These are phyloP conservation scores for Sclerospora graminicola DNA, from an alignment of 352 stramenopile genomes.

Conservation along the genomic window DNA sequence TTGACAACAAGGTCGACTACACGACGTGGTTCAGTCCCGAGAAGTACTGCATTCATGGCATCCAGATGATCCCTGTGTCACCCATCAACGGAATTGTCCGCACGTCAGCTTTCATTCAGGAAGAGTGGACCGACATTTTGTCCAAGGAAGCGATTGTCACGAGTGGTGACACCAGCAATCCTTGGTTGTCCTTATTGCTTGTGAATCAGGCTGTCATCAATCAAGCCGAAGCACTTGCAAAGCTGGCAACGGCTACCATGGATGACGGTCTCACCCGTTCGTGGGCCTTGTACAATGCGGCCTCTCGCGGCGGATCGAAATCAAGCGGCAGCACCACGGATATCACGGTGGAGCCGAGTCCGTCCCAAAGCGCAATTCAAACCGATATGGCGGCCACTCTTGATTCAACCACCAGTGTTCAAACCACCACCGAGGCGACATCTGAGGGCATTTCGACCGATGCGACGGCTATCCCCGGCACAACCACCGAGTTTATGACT, in stretches of 20 bases:
- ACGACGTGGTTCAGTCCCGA: conserved; percentile 71
- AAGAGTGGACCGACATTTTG: conserved; percentile 74
- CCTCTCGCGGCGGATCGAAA: conserved; percentile 16
- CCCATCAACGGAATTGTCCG: conserved; percentile 65
- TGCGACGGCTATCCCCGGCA: neutral
- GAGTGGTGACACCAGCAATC: conserved; percentile 31
- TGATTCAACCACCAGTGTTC: neutral
- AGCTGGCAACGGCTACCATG: conserved; percentile 35
- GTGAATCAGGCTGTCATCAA: conserved; percentile 63
- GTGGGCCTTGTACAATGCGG: conserved; percentile 66
- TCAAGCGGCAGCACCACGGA: conserved; percentile 8
- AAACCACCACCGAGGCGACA: neutral
- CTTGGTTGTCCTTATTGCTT: conserved; percentile 63
- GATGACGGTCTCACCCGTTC: conserved; percentile 58
- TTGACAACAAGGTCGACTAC: conserved; percentile 74
- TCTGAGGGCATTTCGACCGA: neutral
- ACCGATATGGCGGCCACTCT: too few species aligned
- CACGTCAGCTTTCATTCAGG: conserved; percentile 43
- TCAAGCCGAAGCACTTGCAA: conserved; percentile 33
- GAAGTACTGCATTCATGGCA: conserved; percentile 71
- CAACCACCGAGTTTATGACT: neutral
- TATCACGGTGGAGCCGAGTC: conserved; percentile 6
- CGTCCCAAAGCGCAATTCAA: too few species aligned
- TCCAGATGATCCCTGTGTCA: conserved; percentile 72
- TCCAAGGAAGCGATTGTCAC: conserved; percentile 55